Evolutionary conservation across 805 yeast species (phyloP), one percentile per base, ranked within the genome.

Genomic region (Brettanomyces custersianus): DNA sequence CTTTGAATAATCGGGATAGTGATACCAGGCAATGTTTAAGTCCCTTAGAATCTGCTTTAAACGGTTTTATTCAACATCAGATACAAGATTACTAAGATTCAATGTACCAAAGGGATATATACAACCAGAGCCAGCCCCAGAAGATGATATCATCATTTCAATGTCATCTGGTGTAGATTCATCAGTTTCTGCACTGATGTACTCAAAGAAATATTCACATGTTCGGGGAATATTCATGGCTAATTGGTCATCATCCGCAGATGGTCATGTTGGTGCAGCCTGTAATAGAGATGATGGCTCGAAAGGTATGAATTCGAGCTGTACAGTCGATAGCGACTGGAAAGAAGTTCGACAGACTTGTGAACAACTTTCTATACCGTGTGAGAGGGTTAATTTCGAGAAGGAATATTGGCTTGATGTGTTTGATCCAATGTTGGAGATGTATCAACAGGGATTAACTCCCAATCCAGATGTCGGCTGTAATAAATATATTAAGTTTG

Each of bases 101-200:
- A 38, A 38, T 3, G 32, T 26, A 10, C 34, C 46, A 3, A n/a
- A 29, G 9, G 45, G 40, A 2, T 55, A 47, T 20, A 29, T 8
- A 41, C 85, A 67, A 52, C 55, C 50, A 4, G 41, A 46, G 15
- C 90, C 90, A 0, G 42, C 46, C 0, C 44, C 43, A 8, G 54
- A 65, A 22, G 95, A 84, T 47, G 73, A 69, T 36, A 71, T 90
- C 17, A 61, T 82, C 16, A 74, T 92, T 4, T 96, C 97, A 6
- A 84, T 92, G 95, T 85, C 96, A 1, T 83, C 95, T 0, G 98
- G 98, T 0, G 97, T 92, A 1, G 98, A 92, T 57, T 88, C 96
- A 0, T 80, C 96, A 1, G 86, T 88, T 1, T 73, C 82, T 3
- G 96, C 97, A 0, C 38, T 55, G 32, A 49, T 57, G 41, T 77